Evolutionary conservation across 352 stramenopile species (phyloP).

Genomic region (Phytophthora crassamura): DNA sequence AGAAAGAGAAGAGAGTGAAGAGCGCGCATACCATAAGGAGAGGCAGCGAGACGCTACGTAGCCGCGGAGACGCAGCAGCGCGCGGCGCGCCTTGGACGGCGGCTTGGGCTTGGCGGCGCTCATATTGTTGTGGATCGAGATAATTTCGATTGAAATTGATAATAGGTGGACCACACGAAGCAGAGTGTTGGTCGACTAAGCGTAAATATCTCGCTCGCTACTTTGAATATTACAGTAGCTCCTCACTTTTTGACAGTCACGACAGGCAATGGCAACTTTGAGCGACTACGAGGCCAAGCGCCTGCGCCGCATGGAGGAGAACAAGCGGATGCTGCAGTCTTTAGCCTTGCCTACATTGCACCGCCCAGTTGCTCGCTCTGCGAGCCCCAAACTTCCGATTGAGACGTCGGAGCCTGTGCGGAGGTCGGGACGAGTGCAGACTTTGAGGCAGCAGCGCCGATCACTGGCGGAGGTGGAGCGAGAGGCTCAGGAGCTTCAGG

Average conservation of each 20-base stretch:
- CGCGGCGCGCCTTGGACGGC: constrained; percentile 29
- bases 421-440: constrained; percentile 26
- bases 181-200: too few relatives aligned
- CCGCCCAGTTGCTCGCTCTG: background rate
- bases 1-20: background rate
- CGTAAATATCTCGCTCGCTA: too few relatives aligned
- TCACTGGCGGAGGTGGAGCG: too few relatives aligned
- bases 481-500: too few relatives aligned
- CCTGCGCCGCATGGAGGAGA: constrained; percentile 55
- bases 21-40: constrained; percentile 45
- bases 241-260: too few relatives aligned
- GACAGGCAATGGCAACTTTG: constrained; percentile 1
- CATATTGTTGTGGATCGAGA: constrained; percentile 15
- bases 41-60: constrained; percentile 38
- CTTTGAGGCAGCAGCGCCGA: too few relatives aligned
- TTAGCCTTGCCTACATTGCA: constrained; percentile 40
- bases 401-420: constrained; percentile 17
- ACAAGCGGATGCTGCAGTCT: constrained; percentile 49
- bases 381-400: background rate
- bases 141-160: background rate
- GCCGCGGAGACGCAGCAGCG: constrained; percentile 36
- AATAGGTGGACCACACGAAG: too few relatives aligned
- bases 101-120: constrained; percentile 25
- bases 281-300: constrained; percentile 73
- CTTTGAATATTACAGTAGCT: too few relatives aligned